Base-by-base conservation (phyloP, 176 grass and related monocot genomes). In the Puya raimondii region DNA sequence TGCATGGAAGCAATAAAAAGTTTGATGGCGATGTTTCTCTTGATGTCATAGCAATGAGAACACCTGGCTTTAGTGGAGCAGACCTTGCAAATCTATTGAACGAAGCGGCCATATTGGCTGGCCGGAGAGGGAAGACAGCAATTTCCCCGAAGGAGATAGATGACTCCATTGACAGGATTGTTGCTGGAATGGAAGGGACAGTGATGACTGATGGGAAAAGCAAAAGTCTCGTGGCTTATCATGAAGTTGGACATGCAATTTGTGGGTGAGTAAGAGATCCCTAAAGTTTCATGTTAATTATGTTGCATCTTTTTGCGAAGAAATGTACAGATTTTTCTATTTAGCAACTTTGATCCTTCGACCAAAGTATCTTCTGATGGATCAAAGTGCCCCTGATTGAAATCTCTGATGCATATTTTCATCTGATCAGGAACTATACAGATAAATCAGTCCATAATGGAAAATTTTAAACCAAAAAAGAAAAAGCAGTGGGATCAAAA, bases 81-180 rank as follows among this genome's bases (percentile, higher is more conserved):
- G 94, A 99, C 82, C 79, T 99, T 68, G 94, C 90, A 22, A 99
- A 99, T 72, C 89, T 99, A 82, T 82, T 99, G 53, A 99, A 99
- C 70, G 94, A 99, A 69, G 94, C 87, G 72, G 90, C 94, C 48
- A 99, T 99, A 76, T 72, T 99, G 57, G 94, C 94, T 26, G 94
- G 94, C 3, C 85, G 90, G 17, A 80, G 90, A 68, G 94, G 90
- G 25, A 87, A 69, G 75, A 80, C 74, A 64, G 89, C 82, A 71
- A 93, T 99, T 82, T 93, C 94, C 50, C 88, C 94, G 0, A 99
- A 93, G 80, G 94, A 99, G 78, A 78, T 99, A 53, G 94, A 99
- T 70, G 94, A 99, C 88, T 99, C 94, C 13, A 99, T 99, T 61
- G 94, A 99, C 81, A 93, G 94, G 70, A 99, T 99, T 75, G 94